Conservation (phyloP, 495 filamentous ascomycete species). For the Penicillium cinerascens region DNA sequence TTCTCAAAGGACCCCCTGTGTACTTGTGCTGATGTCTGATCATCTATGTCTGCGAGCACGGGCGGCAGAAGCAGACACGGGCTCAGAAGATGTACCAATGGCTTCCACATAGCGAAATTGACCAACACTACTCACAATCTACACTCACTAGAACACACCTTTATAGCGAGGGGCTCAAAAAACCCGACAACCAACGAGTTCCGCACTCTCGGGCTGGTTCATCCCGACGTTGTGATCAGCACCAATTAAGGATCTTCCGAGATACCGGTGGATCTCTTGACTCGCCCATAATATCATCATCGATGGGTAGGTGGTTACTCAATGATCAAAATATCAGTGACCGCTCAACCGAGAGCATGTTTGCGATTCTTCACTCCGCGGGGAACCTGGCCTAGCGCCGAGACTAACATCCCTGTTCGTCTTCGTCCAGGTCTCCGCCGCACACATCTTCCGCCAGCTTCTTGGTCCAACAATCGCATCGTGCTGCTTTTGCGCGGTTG, state of each 20-base stretch:
- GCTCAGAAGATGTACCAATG: background rate
- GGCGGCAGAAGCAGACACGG: constrained; percentile 9
- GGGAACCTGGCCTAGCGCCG: constrained; percentile 9
- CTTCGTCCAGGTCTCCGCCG: background rate
- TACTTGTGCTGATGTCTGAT: constrained; percentile 11
- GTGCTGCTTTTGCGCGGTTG: background rate
- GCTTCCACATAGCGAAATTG: constrained; percentile 4
- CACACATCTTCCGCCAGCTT: constrained; percentile 1
- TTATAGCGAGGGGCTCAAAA: background rate
- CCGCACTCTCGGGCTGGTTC: background rate
- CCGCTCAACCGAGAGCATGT: background rate
- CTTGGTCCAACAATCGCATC: background rate
- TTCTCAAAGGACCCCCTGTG: constrained; percentile 25
- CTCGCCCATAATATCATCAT: background rate
- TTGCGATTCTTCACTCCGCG: background rate
- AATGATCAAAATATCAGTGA: background rate
- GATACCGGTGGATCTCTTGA: background rate
- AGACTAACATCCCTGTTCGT: background rate
- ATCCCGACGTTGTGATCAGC: background rate
- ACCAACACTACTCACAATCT: background rate
- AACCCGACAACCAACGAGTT: background rate
- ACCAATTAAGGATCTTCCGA: background rate
- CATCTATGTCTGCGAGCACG: constrained; percentile 11
- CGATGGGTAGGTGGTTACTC: background rate
- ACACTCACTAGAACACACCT: background rate